phyloP scores from a whole-genome alignment of 768 basidiomycete genomes.

The Tricholoma sp. region DNA sequence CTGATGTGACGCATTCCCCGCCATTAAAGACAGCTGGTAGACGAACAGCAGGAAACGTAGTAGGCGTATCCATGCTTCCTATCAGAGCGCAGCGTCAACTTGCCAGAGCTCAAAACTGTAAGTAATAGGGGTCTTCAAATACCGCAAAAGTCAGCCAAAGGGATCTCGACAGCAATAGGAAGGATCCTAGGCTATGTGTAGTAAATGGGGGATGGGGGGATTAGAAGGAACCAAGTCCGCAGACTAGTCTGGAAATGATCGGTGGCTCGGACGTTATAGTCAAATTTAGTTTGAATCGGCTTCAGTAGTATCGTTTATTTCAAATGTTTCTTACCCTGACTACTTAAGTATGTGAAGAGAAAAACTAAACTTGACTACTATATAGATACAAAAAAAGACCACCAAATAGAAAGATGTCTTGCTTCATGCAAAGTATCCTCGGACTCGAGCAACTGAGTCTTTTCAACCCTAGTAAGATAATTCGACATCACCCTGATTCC shows the following conservation, averaged over 20 bases:
- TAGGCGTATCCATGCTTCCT: constrained; percentile 27
- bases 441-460: not conserved
- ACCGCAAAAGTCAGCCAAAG: not conserved
- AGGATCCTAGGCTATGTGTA: not conserved
- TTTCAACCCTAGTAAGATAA: constrained; percentile 36
- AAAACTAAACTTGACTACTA: not conserved
- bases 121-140: not conserved
- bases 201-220: not conserved
- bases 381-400: constrained; percentile 2
- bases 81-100: constrained; percentile 7
- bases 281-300: not conserved
- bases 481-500: constrained; percentile 53
- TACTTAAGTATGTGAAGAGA: too few relatives aligned
- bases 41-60: constrained; percentile 44
- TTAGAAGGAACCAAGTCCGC: not conserved
- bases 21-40: constrained; percentile 36
- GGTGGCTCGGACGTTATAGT: not conserved
- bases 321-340: not conserved
- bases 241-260: not conserved
- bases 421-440: not conserved
- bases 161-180: not conserved
- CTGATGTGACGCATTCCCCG: constrained; percentile 37
- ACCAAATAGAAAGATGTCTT: constrained; percentile 2
- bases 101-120: not conserved
- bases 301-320: not conserved